Evolutionary conservation across 1,284 basidiomycete species (phyloP).

Genomic region (Mycena sp.): DNA sequence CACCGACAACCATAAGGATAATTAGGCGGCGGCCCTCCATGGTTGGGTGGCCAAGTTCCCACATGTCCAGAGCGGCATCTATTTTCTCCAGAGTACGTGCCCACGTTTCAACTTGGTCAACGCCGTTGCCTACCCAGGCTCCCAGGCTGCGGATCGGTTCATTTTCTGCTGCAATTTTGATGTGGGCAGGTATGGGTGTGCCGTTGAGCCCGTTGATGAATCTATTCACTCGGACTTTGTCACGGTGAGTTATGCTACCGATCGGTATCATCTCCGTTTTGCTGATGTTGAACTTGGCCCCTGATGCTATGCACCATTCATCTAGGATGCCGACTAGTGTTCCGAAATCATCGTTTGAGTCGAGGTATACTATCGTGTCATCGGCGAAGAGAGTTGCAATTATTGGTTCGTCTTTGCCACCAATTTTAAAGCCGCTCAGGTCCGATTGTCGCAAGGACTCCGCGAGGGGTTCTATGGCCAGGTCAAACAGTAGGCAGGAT

Average conservation of each 20-base stretch:
- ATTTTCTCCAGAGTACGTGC: slow-evolving; percentile 28
- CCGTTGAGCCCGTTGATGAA: not conserved
- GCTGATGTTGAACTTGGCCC: slow-evolving; percentile 34
- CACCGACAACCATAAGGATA: not conserved
- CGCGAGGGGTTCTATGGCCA: no score
- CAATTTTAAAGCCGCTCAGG: slow-evolving; percentile 15
- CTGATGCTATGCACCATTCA: slow-evolving; percentile 33
- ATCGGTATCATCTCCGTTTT: slow-evolving; percentile 31
- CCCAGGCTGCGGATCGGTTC: slow-evolving; percentile 25
- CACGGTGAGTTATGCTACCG: no score
- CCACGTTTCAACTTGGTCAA: slow-evolving; percentile 22
- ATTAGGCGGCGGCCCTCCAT: slow-evolving; percentile 24
- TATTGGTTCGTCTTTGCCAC: slow-evolving; percentile 7
- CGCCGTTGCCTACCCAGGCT: slow-evolving; percentile 26
- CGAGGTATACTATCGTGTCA: slow-evolving; percentile 27
- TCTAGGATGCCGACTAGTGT: slow-evolving; percentile 23
- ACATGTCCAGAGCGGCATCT: slow-evolving; percentile 5
- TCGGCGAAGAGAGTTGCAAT: slow-evolving; percentile 29
- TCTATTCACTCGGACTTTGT: no score
- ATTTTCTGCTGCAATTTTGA: slow-evolving; percentile 14
- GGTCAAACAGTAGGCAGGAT: no score
- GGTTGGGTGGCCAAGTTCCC: slow-evolving; percentile 25
- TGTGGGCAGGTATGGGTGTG: not conserved
- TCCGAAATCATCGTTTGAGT: slow-evolving; percentile 20
- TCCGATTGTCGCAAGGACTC: no score